A percentile compares a stretch with the other conserved stretches of the same genome.
These are phyloP conservation scores for Allium cepa DNA, from an alignment of 106 monocot species.

Conservation along the genomic window DNA sequence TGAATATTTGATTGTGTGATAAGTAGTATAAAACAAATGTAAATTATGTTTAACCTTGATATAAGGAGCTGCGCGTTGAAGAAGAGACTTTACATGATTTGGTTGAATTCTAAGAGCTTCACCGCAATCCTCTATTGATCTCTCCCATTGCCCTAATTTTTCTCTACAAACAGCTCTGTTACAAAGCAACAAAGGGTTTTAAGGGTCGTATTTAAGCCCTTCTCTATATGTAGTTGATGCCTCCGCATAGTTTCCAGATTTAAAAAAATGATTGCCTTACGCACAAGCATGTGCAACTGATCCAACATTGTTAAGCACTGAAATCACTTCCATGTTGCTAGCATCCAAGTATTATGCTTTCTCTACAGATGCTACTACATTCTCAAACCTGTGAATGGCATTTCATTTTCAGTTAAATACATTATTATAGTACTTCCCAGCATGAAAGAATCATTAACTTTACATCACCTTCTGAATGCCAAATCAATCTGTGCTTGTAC, in stretches of 20 bases:
- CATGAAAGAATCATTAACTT: no score
- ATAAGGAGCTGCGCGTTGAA: slow-evolving; percentile 63
- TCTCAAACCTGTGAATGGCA: slow-evolving; percentile 57
- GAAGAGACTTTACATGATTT: slow-evolving; percentile 74
- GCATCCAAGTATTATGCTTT: slow-evolving; percentile 60
- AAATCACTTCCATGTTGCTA: slow-evolving; percentile 33
- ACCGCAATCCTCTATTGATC: slow-evolving; percentile 74
- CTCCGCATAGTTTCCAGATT: slow-evolving; percentile 59
- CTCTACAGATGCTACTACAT: slow-evolving; percentile 49
- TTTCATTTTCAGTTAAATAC: no score
- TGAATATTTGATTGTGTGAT: no score
- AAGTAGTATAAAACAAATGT: no score
- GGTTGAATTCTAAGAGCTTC: slow-evolving; percentile 68
- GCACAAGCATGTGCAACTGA: slow-evolving; percentile 49
- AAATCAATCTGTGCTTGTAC: slow-evolving; percentile 76
- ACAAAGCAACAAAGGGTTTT: slow-evolving; percentile 67
- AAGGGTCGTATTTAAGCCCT: slow-evolving; percentile 72
- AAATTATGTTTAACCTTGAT: slow-evolving; percentile 46
- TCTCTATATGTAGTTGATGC: slow-evolving; percentile 85
- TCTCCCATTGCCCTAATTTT: slow-evolving; percentile 82
- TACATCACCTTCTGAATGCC: slow-evolving; percentile 11
- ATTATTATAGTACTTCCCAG: no score
- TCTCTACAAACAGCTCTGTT: slow-evolving; percentile 84
- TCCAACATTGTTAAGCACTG: slow-evolving; percentile 40
- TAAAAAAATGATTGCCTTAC: slow-evolving; percentile 68